A percentile compares a stretch with the other conserved stretches of the same genome.
phyloP scores from a whole-genome alignment of 331 rosid species.

The Erythrophleum ivorense region DNA sequence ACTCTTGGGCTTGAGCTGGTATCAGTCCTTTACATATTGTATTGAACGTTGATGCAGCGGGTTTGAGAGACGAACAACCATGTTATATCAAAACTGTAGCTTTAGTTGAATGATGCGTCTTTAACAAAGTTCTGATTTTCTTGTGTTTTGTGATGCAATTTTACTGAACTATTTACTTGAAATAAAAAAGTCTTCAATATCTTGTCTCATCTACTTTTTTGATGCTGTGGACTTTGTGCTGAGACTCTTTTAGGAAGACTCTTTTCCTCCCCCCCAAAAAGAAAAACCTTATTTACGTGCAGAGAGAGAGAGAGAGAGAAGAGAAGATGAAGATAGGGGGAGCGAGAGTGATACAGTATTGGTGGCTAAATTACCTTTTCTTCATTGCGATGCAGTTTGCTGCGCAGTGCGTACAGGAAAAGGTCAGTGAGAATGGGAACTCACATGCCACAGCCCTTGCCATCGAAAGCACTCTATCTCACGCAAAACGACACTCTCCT shows the following conservation, averaged over 20 bases:
- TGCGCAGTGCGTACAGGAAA: not conserved
- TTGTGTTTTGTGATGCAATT: not conserved
- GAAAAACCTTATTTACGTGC: too few species aligned
- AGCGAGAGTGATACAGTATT: not conserved
- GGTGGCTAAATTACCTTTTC: not conserved
- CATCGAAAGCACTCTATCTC: not conserved
- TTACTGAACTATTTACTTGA: not conserved
- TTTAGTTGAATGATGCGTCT: not conserved
- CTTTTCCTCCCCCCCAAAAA: too few species aligned
- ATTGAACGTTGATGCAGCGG: too few species aligned
- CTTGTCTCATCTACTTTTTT: too few species aligned
- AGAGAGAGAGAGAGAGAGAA: too few species aligned
- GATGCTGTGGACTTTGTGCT: too few species aligned
- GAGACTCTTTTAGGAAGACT: too few species aligned
- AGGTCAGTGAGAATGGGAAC: not conserved
- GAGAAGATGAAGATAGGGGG: not conserved
- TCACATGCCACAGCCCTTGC: slow-evolving; percentile 1
- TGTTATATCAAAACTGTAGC: too few species aligned
- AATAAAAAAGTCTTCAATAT: too few species aligned
- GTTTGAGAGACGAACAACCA: too few species aligned
- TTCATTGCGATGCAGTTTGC: not conserved
- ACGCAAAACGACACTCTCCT: not conserved
- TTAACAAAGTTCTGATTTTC: not conserved
- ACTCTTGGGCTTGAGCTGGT: too few species aligned
- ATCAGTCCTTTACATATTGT: too few species aligned